Evolutionary conservation across 1,139 yeast genomes (phyloP).

Genomic region (Hanseniaspora uvarum): DNA sequence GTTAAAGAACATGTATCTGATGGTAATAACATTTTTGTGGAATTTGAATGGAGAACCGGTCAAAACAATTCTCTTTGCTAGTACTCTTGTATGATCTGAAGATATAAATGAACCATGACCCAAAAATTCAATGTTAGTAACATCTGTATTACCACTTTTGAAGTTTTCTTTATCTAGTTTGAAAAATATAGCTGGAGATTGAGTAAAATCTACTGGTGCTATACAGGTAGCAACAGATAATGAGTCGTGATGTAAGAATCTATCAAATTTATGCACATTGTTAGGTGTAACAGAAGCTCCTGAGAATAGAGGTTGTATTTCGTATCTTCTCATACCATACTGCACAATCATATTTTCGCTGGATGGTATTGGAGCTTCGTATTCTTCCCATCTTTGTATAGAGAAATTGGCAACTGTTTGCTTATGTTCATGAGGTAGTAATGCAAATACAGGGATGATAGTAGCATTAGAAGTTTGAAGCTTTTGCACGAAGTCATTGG

Average conservation of each 20-base stretch:
- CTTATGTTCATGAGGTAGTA: slow-evolving; percentile 79
- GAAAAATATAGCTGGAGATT: slow-evolving; percentile 69
- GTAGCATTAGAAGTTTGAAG: slow-evolving; percentile 33
- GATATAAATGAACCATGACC: slow-evolving; percentile 89
- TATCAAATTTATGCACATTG: slow-evolving; percentile 77
- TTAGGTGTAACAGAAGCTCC: slow-evolving; percentile 68
- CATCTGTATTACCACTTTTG: slow-evolving; percentile 23
- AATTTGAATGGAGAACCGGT: slow-evolving; percentile 95
- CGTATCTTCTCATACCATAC: slow-evolving; percentile 84
- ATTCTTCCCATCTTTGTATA: slow-evolving; percentile 80
- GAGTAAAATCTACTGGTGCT: slow-evolving; percentile 79
- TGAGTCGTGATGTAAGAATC: slow-evolving; percentile 72
- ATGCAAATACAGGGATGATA: slow-evolving; percentile 60
- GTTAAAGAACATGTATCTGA: slow-evolving; percentile 95
- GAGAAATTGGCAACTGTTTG: slow-evolving; percentile 73
- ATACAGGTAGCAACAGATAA: slow-evolving; percentile 73
- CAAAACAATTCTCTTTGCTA: slow-evolving; percentile 78
- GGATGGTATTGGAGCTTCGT: slow-evolving; percentile 71
- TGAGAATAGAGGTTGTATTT: slow-evolving; percentile 76
- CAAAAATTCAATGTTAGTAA: slow-evolving; percentile 50
- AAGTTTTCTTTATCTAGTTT: slow-evolving; percentile 33
- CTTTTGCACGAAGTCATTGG: slow-evolving; percentile 34
- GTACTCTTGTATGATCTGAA: slow-evolving; percentile 70
- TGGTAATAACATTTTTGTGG: slow-evolving; percentile 82
- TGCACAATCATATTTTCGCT: slow-evolving; percentile 73